Conservation (phyloP, 192 early-diverging fungal genomes). For the Paraglomus brasilianum region DNA sequence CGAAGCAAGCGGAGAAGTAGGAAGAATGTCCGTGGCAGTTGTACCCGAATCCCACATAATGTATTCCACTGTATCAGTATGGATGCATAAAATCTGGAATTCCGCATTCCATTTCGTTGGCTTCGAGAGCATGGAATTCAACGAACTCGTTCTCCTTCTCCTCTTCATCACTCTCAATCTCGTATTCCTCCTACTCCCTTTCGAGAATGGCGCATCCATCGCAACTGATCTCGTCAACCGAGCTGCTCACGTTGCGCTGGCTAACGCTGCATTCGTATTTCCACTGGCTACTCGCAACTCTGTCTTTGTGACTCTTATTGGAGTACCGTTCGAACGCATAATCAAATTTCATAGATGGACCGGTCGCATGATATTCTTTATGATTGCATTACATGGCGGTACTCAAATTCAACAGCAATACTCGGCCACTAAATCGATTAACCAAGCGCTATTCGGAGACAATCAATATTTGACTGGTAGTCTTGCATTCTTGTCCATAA, state of each 20-base stretch:
- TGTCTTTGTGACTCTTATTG: slow-evolving; percentile 36
- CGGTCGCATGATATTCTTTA: slow-evolving; percentile 34
- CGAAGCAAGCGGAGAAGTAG: not conserved
- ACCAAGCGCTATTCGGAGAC: not conserved
- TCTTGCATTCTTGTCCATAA: not conserved
- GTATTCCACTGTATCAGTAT: slow-evolving; percentile 1
- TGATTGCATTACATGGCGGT: slow-evolving; percentile 20
- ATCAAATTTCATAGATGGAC: slow-evolving; percentile 47
- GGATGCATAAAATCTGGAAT: slow-evolving; percentile 13
- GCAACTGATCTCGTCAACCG: slow-evolving; percentile 29
- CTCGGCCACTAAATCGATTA: not conserved
- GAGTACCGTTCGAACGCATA: slow-evolving; percentile 43
- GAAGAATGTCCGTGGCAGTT: no score
- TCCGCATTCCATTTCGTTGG: not conserved
- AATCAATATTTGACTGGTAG: not conserved
- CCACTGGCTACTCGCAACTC: slow-evolving; percentile 42
- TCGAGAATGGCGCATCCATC: not conserved
- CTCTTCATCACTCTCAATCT: not conserved
- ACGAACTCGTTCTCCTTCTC: not conserved
- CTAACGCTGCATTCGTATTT: slow-evolving; percentile 43
- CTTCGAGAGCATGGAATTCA: slow-evolving; percentile 6
- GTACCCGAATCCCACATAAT: not conserved
- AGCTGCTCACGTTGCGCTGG: slow-evolving; percentile 36
- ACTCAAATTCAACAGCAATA: slow-evolving; percentile 20
- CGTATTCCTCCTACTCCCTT: not conserved